Conservation (phyloP, 2,329 filamentous ascomycete species). For the Cladosporium sp. region DNA sequence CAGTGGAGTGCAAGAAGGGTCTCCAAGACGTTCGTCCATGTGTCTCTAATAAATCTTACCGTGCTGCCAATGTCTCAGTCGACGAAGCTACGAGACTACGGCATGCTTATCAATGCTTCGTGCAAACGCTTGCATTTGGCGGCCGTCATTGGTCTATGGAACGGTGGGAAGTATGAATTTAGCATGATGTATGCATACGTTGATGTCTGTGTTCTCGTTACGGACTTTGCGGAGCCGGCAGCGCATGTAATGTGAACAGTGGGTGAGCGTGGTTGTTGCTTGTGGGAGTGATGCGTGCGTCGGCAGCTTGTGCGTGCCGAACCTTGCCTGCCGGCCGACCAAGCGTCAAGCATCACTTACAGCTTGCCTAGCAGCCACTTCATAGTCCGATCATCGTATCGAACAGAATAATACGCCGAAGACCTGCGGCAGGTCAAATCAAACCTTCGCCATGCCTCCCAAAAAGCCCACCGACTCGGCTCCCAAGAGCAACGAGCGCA, state of each 20-base stretch:
- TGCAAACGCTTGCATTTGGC: background rate
- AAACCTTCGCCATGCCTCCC: slow-evolving; percentile 35
- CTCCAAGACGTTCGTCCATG: too few species aligned
- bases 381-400: background rate
- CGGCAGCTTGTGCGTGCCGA: background rate
- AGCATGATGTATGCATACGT: slow-evolving; percentile 1
- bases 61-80: too few species aligned
- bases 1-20: too few species aligned
- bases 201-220: background rate
- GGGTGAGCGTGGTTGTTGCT: too few species aligned
- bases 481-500: slow-evolving; percentile 71
- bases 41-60: too few species aligned
- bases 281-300: too few species aligned
- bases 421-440: background rate
- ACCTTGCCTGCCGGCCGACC: background rate
- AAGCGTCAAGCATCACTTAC: background rate
- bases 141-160: background rate
- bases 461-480: slow-evolving; percentile 80
- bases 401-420: background rate
- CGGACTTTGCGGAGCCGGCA: slow-evolving; percentile 6
- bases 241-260: too few species aligned
- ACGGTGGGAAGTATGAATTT: too few species aligned
- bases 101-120: slow-evolving; percentile 10
- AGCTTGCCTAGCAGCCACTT: background rate
- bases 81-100: background rate